A percentile compares a stretch with the other conserved stretches of the same genome.
phyloP scores from a whole-genome alignment of 2,329 filamentous ascomycete genomes.

The Stemphylium beticola region DNA sequence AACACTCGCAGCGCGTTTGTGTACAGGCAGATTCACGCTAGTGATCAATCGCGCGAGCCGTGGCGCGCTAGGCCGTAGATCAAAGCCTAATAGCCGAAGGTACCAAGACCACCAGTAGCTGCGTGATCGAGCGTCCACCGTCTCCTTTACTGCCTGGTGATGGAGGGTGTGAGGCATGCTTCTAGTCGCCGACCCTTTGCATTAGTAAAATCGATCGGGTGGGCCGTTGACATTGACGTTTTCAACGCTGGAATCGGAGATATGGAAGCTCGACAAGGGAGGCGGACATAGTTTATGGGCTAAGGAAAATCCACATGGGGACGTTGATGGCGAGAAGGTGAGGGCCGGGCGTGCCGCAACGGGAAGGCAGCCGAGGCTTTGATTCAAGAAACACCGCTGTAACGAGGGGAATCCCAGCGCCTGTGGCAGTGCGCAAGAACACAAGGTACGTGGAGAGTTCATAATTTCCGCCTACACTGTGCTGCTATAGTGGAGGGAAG shows the following conservation, averaged over 20 bases:
- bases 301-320: conserved; percentile 1
- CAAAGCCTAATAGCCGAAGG: conserved; percentile 14
- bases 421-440: conserved; percentile 5
- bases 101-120: conserved; percentile 8
- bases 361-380: not conserved
- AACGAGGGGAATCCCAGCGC: not conserved
- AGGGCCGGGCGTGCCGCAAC: conserved; percentile 8
- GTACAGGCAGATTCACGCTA: conserved; percentile 13
- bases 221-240: conserved; percentile 9
- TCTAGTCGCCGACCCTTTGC: conserved; percentile 12
- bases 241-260: not conserved
- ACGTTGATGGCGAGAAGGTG: conserved; percentile 1
- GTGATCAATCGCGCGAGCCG: conserved; percentile 5
- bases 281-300: not conserved
- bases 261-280: not conserved
- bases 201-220: not conserved
- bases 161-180: not conserved
- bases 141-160: conserved; percentile 1
- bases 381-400: conserved; percentile 3
- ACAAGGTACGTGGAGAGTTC: conserved; percentile 6
- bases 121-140: conserved; percentile 10
- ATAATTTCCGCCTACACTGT: not conserved
- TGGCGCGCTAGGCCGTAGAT: conserved; percentile 11
- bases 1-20: conserved; percentile 9
- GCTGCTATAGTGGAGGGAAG: not conserved